Conservation (phyloP, 2,329 filamentous ascomycete genomes). For the Diaporthe ilicicola region DNA sequence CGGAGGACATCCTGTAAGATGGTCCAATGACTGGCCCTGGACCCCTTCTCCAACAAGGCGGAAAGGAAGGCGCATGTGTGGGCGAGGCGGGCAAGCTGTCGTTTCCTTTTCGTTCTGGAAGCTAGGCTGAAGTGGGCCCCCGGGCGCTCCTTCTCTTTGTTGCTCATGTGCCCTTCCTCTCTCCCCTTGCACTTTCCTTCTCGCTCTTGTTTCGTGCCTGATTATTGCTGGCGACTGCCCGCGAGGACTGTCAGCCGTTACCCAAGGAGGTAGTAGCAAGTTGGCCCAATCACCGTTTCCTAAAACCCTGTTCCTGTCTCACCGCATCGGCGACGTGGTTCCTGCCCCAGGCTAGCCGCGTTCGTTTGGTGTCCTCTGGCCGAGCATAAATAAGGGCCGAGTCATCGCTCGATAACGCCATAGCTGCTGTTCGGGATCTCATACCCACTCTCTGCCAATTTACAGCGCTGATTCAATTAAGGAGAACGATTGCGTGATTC, state of each 20-base stretch:
- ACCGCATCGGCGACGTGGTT: conserved; percentile 5
- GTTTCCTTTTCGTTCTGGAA: not conserved
- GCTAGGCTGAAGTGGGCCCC: conserved; percentile 7
- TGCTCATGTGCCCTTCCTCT: conserved; percentile 5
- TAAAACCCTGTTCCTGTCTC: conserved; percentile 1
- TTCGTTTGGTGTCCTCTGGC: not conserved
- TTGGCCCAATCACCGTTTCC: conserved; percentile 16
- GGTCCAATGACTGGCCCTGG: not conserved
- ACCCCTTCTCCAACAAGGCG: not conserved
- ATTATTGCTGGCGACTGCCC: conserved; percentile 3
- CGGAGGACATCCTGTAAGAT: not conserved
- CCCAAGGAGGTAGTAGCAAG: not conserved
- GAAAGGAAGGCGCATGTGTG: not conserved
- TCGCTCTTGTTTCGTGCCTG: not conserved
- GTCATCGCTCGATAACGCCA: conserved; percentile 28
- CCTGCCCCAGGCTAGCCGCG: conserved; percentile 2
- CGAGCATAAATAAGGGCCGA: conserved; percentile 8
- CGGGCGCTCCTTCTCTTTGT: not conserved
- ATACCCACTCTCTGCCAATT: conserved; percentile 26
- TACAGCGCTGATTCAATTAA: conserved; percentile 28
- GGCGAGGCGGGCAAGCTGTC: conserved; percentile 8
- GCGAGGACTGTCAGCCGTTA: not conserved
- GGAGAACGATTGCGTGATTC: conserved; percentile 32
- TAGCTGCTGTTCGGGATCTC: conserved; percentile 11
- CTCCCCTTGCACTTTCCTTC: not conserved